phyloP scores from a whole-genome alignment of 2,329 filamentous ascomycete genomes.

The Trichoderma cornu-damae region DNA sequence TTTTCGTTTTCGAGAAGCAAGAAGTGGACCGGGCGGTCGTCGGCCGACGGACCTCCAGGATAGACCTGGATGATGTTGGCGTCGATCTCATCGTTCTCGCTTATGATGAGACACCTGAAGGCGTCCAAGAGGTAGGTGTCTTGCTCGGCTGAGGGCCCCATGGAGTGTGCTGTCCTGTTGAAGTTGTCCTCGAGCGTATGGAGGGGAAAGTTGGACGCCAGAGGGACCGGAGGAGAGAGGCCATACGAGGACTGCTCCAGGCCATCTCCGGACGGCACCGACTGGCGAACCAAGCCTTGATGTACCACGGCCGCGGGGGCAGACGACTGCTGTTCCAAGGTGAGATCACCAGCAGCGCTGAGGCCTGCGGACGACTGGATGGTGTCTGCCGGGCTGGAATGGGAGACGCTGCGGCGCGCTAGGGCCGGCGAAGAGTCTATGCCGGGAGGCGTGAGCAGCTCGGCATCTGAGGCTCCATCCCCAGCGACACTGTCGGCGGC shows the following conservation, averaged over 20 bases:
- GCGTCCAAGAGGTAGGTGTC: slow-evolving; percentile 44
- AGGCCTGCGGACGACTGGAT: slow-evolving; percentile 12
- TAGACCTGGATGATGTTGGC: slow-evolving; percentile 42
- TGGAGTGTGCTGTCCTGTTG: slow-evolving; percentile 40
- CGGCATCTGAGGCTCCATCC: slow-evolving; percentile 14
- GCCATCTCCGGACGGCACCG: not conserved
- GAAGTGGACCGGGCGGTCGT: slow-evolving; percentile 43
- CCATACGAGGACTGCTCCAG: slow-evolving; percentile 2
- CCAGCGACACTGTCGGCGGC: slow-evolving; percentile 7
- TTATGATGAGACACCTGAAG: slow-evolving; percentile 43
- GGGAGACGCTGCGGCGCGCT: slow-evolving; percentile 14
- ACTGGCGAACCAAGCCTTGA: slow-evolving; percentile 24
- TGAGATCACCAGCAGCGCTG: slow-evolving; percentile 3
- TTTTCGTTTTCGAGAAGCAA: slow-evolving; percentile 42
- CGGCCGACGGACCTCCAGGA: slow-evolving; percentile 31
- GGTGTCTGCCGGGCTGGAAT: slow-evolving; percentile 17
- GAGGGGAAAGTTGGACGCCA: slow-evolving; percentile 18
- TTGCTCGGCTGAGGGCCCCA: slow-evolving; percentile 43
- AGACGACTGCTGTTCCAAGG: not conserved
- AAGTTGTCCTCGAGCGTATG: slow-evolving; percentile 40
- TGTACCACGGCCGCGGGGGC: slow-evolving; percentile 26
- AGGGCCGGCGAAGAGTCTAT: slow-evolving; percentile 12
- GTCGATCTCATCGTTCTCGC: slow-evolving; percentile 40
- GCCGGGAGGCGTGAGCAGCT: slow-evolving; percentile 2
- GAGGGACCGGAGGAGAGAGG: slow-evolving; percentile 3